Evolutionary conservation across 2,329 filamentous ascomycete genomes (phyloP), one percentile per base, ranked within the genome.

Genomic region (Aspergillus sp.): DNA sequence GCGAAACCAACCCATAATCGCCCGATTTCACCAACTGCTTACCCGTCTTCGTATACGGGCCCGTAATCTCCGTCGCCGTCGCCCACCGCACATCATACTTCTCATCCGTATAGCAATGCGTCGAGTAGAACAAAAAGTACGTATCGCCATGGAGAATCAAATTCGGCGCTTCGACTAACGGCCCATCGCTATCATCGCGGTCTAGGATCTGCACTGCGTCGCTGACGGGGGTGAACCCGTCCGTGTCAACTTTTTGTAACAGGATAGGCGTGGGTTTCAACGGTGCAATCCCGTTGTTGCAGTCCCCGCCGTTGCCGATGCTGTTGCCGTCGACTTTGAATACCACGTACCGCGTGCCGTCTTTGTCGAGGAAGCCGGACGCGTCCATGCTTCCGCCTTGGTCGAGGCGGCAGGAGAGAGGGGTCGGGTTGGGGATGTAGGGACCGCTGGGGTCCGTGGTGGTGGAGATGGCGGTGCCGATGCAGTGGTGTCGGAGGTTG

Each of bases 241-340:
- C 77, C 0, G 64, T 64, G 30, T 54, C 60, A 6, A 80, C 72
- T 53, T 73, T 71, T 58, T 80, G 78, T 5, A 79, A 66, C 78
- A 79, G 66, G 28, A 80, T 72, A 0, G 78, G 78, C 0, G 78
- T 80, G 3, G 69, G 57, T 7, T 73, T 68, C 2, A 74, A 62
- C 0, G 76, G 76, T 1, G 68, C 65, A n/a, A 74, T 58, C 62
- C 80, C 83, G 61, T 81, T 79, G 55, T 75, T 76, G 68, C 81
- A 83, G 58, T 75, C 71, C 1, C 81, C 81, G 39, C 80, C 80
- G 61, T 78, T 68, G 17, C 79, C 79, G 38, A 83, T 72, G 59
- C 78, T 79, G 73, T 89, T 89, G 39, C 87, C 87, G 71, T 90
- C 87, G 25, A 89, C 78, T 72, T 90, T 90, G 77, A 87, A 90